These are phyloP conservation scores for Zygoascus hellenicus DNA, from an alignment of 1,139 yeast species.

Conservation along the genomic window DNA sequence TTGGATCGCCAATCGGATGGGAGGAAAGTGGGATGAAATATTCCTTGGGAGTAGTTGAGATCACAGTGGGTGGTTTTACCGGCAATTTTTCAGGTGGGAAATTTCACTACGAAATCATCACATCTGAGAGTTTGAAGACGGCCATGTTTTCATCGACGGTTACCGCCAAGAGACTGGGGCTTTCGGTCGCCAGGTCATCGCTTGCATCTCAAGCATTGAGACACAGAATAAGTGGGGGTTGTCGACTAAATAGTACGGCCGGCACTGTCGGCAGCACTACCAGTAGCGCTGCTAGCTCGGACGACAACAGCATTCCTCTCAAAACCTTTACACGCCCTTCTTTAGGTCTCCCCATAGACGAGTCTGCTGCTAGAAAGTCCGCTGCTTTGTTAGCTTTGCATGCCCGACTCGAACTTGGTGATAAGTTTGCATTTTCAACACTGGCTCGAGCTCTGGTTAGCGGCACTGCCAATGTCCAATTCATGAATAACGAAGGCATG, in stretches of 20 bases:
- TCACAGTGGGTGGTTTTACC: neutral
- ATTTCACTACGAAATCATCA: too few species aligned
- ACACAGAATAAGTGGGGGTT: too few species aligned
- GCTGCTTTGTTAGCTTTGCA: slow-evolving; percentile 78
- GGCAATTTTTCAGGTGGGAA: neutral
- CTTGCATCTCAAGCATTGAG: too few species aligned
- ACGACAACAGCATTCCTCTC: neutral
- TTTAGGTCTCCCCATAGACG: slow-evolving; percentile 22
- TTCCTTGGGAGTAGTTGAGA: neutral
- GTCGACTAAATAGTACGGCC: too few species aligned
- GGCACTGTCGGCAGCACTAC: too few species aligned
- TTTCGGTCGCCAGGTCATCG: too few species aligned
- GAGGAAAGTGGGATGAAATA: neutral
- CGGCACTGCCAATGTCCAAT: slow-evolving; percentile 39
- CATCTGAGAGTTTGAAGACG: too few species aligned
- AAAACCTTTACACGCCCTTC: neutral
- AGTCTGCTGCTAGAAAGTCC: slow-evolving; percentile 47
- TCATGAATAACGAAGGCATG: slow-evolving; percentile 73
- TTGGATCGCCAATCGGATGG: neutral
- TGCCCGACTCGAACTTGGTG: slow-evolving; percentile 50
- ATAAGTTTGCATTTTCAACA: slow-evolving; percentile 53
- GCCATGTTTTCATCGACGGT: too few species aligned
- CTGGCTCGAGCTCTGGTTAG: slow-evolving; percentile 76
- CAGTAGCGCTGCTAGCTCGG: neutral
- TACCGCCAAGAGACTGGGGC: too few species aligned